Evolutionary conservation across 192 early-diverging fungal species (phyloP), one percentile per base, ranked within the genome.

Genomic region (Chytriomyces confervae): DNA sequence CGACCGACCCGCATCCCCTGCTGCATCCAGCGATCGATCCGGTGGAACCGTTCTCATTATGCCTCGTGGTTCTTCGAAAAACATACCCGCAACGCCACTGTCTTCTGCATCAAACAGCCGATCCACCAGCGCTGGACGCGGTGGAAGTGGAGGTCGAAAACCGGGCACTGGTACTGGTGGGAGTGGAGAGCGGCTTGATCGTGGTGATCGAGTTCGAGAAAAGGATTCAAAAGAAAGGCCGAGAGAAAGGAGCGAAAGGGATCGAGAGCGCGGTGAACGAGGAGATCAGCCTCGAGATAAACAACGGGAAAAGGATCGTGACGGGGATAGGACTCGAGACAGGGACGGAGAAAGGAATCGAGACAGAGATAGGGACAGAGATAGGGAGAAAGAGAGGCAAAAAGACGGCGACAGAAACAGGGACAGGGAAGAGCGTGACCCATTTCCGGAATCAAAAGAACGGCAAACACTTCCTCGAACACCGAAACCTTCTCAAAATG

Each of bases 291-390:
- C 7, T 29, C 44, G n/a, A 20, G 68, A 45, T 20, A 18, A 24
- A 13, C 2, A 49, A 5, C 68, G 68, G 18, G 68, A 69, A 48
- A 24, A 2, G 16, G 68, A 69, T 29, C 68, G 68, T 9, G 29
- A 43, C 47, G 13, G 43, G 47, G 68, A 69, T 20, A 13, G 64
- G 18, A 27, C 13, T 29, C 64, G 64, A 5, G 64, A 65, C 0
- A 23, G 27, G 64, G 64, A 65, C 36, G 0, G 2, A 27, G 64
- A 65, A 16, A 65, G 27, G 64, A 16, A 65, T 65, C 64, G 64
- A 16, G 64, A 27, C 36, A 27, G 11, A 16, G 64, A 36, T 1
- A 36, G 36, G 36, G 36, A 36, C 36, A 36, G 36, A 2, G 36
- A 36, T 36, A 36, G 36, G 36, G 36, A 36, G 36, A 36, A 36